Evolutionary conservation across 768 basidiomycete species (phyloP).

Genomic region (Psilocybe tampanensis): DNA sequence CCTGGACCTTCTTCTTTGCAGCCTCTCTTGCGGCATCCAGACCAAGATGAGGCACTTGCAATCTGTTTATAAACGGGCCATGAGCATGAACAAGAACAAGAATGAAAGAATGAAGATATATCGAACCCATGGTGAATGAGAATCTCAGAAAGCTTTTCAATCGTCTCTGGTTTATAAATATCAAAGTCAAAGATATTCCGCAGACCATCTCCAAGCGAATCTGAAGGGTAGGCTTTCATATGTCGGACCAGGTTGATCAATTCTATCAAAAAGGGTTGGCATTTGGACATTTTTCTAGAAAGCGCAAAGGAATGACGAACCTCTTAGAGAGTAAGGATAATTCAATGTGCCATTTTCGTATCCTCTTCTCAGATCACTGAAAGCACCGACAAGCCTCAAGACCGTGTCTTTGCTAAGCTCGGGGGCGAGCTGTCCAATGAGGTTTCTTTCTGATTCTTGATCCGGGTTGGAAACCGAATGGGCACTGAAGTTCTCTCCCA

Average conservation of each 20-base stretch:
- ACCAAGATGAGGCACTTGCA: conserved; percentile 56
- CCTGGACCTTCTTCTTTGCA: conserved; percentile 52
- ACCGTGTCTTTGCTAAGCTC: conserved; percentile 57
- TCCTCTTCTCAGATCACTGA: conserved; percentile 61
- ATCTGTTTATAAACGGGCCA: conserved; percentile 27
- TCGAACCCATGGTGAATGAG: conserved; percentile 61
- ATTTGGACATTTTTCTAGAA: not conserved
- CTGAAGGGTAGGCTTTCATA: conserved; percentile 60
- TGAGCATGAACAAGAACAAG: not conserved
- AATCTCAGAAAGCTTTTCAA: conserved; percentile 60
- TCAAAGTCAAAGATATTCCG: conserved; percentile 75
- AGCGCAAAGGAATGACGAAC: conserved; percentile 30
- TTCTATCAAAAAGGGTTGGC: conserved; percentile 36
- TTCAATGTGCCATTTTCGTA: conserved; percentile 59
- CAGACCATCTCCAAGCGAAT: conserved; percentile 57
- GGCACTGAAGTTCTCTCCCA: conserved; percentile 69
- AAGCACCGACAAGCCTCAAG: conserved; percentile 59
- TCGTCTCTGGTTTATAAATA: conserved; percentile 65
- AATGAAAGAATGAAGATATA: not conserved
- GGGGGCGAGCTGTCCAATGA: conserved; percentile 63
- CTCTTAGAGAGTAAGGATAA: conserved; percentile 73
- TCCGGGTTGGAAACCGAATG: conserved; percentile 72
- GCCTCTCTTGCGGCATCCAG: conserved; percentile 59
- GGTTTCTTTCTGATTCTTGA: conserved; percentile 60
- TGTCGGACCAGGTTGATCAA: conserved; percentile 68